A percentile compares a stretch with the other conserved stretches of the same genome.
phyloP scores from a whole-genome alignment of 345 rosid species.

The Bretschneidera sinensis region DNA sequence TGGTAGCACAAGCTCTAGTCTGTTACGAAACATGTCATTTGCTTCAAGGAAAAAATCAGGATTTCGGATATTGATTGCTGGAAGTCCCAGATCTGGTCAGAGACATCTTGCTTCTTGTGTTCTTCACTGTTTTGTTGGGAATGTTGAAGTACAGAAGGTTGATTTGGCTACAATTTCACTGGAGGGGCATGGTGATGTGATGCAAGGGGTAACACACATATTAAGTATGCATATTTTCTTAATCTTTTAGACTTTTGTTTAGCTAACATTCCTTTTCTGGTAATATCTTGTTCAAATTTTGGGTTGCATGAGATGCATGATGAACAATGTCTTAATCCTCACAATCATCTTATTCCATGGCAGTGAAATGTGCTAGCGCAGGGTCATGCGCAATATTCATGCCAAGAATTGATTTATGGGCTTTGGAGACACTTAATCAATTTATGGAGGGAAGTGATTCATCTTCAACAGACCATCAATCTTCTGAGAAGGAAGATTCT shows the following conservation, averaged over 20 bases:
- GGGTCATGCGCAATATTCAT: conserved; percentile 64
- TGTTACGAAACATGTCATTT: conserved; percentile 29
- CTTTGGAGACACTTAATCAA: conserved; percentile 44
- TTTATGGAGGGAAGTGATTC: conserved; percentile 24
- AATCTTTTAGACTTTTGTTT: conserved; percentile 7
- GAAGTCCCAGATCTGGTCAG: conserved; percentile 83
- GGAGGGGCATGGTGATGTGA: conserved; percentile 89
- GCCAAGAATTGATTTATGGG: conserved; percentile 98
- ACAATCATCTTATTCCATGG: conserved; percentile 27
- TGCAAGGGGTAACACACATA: conserved; percentile 73
- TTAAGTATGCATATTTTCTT: conserved; percentile 58
- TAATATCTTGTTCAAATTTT: neutral
- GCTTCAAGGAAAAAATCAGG: conserved; percentile 51
- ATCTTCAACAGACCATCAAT: conserved; percentile 16
- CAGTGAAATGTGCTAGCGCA: conserved; percentile 82
- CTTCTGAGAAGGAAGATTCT: conserved; percentile 25
- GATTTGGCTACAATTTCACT: conserved; percentile 87
- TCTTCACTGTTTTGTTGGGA: conserved; percentile 78
- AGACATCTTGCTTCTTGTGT: conserved; percentile 88
- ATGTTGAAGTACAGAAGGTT: conserved; percentile 77
- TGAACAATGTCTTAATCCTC: conserved; percentile 2
- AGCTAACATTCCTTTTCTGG: neutral
- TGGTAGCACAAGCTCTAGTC: conserved; percentile 23
- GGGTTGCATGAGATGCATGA: neutral
- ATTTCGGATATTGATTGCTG: conserved; percentile 73